Conservation (phyloP, 768 basidiomycete genomes). For the Collybia mongolica region DNA sequence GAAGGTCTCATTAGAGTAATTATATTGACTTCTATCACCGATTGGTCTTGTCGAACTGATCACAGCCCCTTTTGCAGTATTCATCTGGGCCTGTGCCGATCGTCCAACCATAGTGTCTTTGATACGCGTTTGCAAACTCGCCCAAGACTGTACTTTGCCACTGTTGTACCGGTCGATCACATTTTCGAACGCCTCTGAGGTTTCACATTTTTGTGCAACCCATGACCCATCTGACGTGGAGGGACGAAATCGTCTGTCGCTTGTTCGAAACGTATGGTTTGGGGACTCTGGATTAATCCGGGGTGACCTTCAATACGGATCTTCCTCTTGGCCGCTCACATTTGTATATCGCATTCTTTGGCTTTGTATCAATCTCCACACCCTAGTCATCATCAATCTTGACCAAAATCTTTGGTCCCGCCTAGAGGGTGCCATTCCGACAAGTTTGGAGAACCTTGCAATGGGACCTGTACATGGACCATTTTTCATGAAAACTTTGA, state of each 20-base stretch:
- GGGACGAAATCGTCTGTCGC: constrained; percentile 14
- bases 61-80: constrained; percentile 8
- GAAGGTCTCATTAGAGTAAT: too few relatives aligned
- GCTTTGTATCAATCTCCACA: constrained; percentile 21
- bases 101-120: constrained; percentile 2
- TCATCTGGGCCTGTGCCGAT: constrained; percentile 13
- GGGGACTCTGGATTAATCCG: constrained; percentile 15
- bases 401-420: constrained; percentile 28
- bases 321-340: constrained; percentile 28
- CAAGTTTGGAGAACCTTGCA: constrained; percentile 24
- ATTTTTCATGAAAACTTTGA: constrained; percentile 24
- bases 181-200: constrained; percentile 16
- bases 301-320: constrained; percentile 28
- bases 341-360: constrained; percentile 29
- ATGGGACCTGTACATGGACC: constrained; percentile 35
- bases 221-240: constrained; percentile 19
- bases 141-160: constrained; percentile 17
- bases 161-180: constrained; percentile 22
- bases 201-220: constrained; percentile 15
- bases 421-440: constrained; percentile 28
- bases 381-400: constrained; percentile 27
- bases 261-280: constrained; percentile 30
- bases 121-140: constrained; percentile 7
- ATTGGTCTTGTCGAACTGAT: too few relatives aligned
- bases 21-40: too few relatives aligned